Conservation (phyloP, 179 eudicot species). For the Gypsophila paniculata region DNA sequence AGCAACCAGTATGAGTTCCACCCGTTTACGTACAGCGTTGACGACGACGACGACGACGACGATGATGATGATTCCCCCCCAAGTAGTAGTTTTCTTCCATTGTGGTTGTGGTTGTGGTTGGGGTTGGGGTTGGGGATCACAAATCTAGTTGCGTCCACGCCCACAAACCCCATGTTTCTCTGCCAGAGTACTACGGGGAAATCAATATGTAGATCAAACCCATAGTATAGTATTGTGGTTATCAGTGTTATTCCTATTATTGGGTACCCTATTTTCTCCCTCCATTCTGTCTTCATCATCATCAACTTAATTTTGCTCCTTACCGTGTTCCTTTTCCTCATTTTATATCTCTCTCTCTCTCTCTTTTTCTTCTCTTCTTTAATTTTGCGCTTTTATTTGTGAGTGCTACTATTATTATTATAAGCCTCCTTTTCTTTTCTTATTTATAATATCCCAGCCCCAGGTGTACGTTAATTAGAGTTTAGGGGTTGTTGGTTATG, state of each 20-base stretch:
- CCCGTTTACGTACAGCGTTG: constrained; percentile 41
- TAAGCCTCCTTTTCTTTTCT: too few species aligned
- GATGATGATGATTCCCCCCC: too few species aligned
- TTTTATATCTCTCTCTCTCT: background rate
- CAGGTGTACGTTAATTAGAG: too few species aligned
- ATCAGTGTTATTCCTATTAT: constrained; percentile 31
- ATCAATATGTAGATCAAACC: constrained; percentile 27
- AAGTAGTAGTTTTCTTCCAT: background rate
- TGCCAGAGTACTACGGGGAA: constrained; percentile 37
- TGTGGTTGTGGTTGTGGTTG: background rate
- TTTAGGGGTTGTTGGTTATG: background rate
- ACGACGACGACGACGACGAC: background rate
- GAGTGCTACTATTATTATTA: background rate
- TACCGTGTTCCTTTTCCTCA: background rate
- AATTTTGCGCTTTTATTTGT: background rate
- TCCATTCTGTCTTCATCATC: constrained; percentile 23
- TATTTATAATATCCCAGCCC: too few species aligned
- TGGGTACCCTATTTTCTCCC: constrained; percentile 35
- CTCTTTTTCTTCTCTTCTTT: too few species aligned
- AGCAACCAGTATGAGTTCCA: constrained; percentile 56
- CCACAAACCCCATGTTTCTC: constrained; percentile 39
- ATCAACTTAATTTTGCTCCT: background rate
- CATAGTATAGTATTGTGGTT: constrained; percentile 29
- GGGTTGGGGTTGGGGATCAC: constrained; percentile 14
- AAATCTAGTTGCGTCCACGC: constrained; percentile 38